Conservation (phyloP, 352 stramenopile species). For the Phytophthora tubulina region DNA sequence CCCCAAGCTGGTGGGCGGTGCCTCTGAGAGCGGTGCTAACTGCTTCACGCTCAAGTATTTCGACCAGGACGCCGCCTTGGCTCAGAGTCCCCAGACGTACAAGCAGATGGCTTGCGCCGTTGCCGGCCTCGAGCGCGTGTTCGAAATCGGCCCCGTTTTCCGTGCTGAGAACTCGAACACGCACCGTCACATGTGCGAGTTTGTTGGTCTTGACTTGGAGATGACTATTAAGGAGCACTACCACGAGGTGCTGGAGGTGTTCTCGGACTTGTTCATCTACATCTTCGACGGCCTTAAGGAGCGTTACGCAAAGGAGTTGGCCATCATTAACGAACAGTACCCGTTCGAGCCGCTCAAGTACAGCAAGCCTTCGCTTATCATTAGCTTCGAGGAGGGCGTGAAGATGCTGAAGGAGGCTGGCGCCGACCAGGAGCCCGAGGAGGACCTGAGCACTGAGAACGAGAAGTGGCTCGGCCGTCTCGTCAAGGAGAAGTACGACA, state of each 20-base stretch:
- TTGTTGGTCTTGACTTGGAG: conserved; percentile 99
- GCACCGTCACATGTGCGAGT: conserved; percentile 99
- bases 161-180: conserved; percentile 99
- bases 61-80: conserved; percentile 96
- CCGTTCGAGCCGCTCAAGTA: conserved; percentile 98
- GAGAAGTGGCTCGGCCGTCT: conserved; percentile 97
- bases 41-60: conserved; percentile 99
- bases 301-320: conserved; percentile 94
- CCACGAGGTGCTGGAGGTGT: conserved; percentile 97
- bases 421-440: conserved; percentile 76
- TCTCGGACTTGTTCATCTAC: conserved; percentile 99
- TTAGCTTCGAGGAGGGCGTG: conserved; percentile 96
- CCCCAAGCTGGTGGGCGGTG: conserved; percentile 98
- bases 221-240: conserved; percentile 99
- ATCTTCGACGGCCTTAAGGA: conserved; percentile 99
- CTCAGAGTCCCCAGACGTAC: conserved; percentile 98
- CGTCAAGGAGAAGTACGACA: conserved; percentile 98
- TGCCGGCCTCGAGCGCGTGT: conserved; percentile 98
- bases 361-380: conserved; percentile 92
- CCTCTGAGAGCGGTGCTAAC: conserved; percentile 97
- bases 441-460: conserved; percentile 95
- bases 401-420: conserved; percentile 92
- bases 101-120: conserved; percentile 99
- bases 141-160: conserved; percentile 99
- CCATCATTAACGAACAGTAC: conserved; percentile 97